These are phyloP conservation scores for Juglanconis oblonga DNA, from an alignment of 2,329 filamentous ascomycete species.

Conservation along the genomic window DNA sequence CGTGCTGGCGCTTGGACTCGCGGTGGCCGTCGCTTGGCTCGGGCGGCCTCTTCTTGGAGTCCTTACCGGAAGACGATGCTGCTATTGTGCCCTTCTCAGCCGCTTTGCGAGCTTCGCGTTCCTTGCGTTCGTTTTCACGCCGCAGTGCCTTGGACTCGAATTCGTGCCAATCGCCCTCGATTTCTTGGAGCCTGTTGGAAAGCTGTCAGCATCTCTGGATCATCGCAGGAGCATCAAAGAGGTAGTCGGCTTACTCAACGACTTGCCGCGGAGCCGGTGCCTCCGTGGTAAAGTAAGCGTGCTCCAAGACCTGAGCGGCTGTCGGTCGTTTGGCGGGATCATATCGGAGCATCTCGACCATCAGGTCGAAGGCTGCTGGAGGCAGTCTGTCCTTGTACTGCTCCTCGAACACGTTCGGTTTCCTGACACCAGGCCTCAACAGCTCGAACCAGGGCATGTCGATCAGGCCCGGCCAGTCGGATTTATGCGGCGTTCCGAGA, in stretches of 20 bases:
- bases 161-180: conserved; percentile 97
- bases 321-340: conserved; percentile 81
- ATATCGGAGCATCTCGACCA: conserved; percentile 82
- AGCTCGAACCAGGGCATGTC: conserved; percentile 98
- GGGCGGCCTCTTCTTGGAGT: conserved; percentile 38
- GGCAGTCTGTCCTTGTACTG: conserved; percentile 78
- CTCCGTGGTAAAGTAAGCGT: conserved; percentile 85
- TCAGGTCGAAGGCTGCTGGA: conserved; percentile 76
- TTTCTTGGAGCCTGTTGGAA: conserved; percentile 60
- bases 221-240: conserved; percentile 1
- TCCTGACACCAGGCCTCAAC: conserved; percentile 72
- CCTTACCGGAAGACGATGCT: conserved; percentile 19
- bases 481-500: conserved; percentile 79
- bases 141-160: conserved; percentile 94
- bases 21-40: conserved; percentile 23
- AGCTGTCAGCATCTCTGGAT: conserved; percentile 28
- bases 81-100: conserved; percentile 38
- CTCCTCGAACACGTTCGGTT: conserved; percentile 73
- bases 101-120: conserved; percentile 48
- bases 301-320: conserved; percentile 78
- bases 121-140: conserved; percentile 77
- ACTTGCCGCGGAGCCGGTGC: conserved; percentile 75
- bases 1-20: conserved; percentile 20
- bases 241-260: conserved; percentile 63
- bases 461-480: conserved; percentile 84